Base-by-base conservation (phyloP, 257 asterid genomes). In the Mitragyna speciosa region DNA sequence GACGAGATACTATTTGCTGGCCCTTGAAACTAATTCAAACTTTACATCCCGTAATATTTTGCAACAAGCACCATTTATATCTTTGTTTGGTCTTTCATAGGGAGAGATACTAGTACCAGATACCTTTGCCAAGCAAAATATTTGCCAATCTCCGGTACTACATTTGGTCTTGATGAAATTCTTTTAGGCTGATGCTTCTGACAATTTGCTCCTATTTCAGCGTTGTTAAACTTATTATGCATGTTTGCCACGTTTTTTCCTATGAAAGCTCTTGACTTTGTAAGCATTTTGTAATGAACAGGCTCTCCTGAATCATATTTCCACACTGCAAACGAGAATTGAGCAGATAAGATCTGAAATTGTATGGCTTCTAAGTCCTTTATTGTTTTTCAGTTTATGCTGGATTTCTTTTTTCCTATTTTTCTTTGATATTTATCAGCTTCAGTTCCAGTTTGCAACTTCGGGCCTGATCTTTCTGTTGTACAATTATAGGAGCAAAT, bases 301-400 rank as follows among this genome's bases (percentile, higher is more conserved):
- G 99, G 99, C 94, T 82, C 90, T 96, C 69, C 65, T 91, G 83
- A 81, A 85, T 45, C 98, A 96, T 82, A 80, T 91, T 47, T 85
- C 92, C 22, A 79, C 89, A 67, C 69, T 94, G 85, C 93, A 90
- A 85, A 52, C 87, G 47, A 88, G 91, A 82, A 94, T 87, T 78
- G 77, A 72, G 73, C 89, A 85, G 88, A 87, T 93, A 72, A 89
- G 86, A 88, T 79, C 83, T 5, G 98, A 95, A 88, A 83, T 94
- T 28, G 99, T 96, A 92, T 9, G 90, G 56, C 82, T 76, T 79
- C 49, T 45, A 70, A n/a, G 68, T 65, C 52, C 74, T 77, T 69
- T 51, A 28, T 74, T 61, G 20, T 77, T 72, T 84, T 52, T 61
- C 80, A 43, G 70, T 19, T 65, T 74, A 33, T 51, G 36, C 45